Evolutionary conservation across 2,329 filamentous ascomycete species (phyloP).

Genomic region (Knufia fluminis): DNA sequence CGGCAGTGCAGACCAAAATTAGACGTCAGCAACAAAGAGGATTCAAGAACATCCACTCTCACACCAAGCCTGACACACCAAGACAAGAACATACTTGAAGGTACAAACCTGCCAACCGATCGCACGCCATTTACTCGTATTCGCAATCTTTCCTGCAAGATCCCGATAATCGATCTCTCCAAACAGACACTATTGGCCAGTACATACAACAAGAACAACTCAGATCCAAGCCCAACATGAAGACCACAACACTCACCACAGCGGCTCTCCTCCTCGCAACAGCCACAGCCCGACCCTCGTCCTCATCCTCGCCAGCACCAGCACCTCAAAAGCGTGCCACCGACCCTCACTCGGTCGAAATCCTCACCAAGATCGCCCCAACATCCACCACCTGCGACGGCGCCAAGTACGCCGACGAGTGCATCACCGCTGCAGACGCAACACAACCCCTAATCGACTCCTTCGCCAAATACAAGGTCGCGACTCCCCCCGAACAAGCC

Average conservation of each 20-base stretch:
- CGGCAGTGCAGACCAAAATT: background rate
- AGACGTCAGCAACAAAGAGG: background rate
- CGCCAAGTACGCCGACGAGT: slow-evolving; percentile 14
- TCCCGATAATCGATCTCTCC: too few relatives aligned
- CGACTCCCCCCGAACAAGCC: slow-evolving; percentile 51
- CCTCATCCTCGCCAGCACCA: too few relatives aligned
- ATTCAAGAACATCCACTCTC: too few relatives aligned
- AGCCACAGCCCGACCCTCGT: background rate
- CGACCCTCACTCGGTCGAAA: background rate
- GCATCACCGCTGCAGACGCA: slow-evolving; percentile 11
- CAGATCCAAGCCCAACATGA: background rate
- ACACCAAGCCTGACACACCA: too few relatives aligned
- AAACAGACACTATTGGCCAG: too few relatives aligned
- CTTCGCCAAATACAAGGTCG: slow-evolving; percentile 51
- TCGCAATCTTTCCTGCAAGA: too few relatives aligned
- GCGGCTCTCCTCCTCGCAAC: background rate
- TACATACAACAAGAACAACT: too few relatives aligned
- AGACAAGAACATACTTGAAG: too few relatives aligned
- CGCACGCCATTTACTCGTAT: too few relatives aligned
- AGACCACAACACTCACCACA: background rate
- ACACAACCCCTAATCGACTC: slow-evolving; percentile 41
- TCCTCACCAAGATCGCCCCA: slow-evolving; percentile 17
- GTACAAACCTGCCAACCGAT: too few relatives aligned
- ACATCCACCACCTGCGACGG: slow-evolving; percentile 14
- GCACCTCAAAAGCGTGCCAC: background rate